These are phyloP conservation scores for Cladophialophora immunda DNA, from an alignment of 2,329 filamentous ascomycete species.

Conservation along the genomic window DNA sequence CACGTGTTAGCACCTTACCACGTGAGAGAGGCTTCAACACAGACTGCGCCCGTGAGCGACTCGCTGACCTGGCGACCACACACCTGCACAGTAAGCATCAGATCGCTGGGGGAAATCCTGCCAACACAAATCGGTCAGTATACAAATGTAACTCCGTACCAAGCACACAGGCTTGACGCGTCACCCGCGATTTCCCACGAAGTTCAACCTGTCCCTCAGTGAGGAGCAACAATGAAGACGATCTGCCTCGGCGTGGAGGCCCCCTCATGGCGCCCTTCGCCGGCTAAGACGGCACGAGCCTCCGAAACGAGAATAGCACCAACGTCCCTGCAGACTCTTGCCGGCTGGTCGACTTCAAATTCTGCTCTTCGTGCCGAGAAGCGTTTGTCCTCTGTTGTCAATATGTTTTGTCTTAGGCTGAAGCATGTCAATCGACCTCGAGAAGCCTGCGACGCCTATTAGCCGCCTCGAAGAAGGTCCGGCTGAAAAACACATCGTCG, in stretches of 20 bases:
- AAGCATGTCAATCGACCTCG: conserved; percentile 20
- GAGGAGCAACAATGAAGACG: background rate
- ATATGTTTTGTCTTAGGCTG: conserved; percentile 10
- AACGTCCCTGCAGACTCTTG: background rate
- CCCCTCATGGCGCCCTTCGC: background rate
- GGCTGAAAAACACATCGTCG: conserved; percentile 11
- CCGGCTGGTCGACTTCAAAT: conserved; percentile 6
- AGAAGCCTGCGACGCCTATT: conserved; percentile 10
- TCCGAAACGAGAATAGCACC: conserved; percentile 20
- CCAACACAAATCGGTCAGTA: too few relatives aligned
- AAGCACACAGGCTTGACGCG: too few relatives aligned
- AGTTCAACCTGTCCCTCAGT: conserved; percentile 1
- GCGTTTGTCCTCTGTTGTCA: conserved; percentile 1
- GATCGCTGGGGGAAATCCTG: too few relatives aligned
- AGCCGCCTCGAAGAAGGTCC: conserved; percentile 6
- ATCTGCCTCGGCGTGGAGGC: conserved; percentile 16
- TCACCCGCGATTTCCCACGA: too few relatives aligned
- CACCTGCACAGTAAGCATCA: too few relatives aligned
- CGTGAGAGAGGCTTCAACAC: too few relatives aligned
- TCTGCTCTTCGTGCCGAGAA: conserved; percentile 6
- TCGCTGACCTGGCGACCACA: too few relatives aligned
- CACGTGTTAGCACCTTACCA: too few relatives aligned
- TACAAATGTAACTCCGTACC: too few relatives aligned
- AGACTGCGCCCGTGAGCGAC: too few relatives aligned
- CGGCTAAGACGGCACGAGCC: conserved; percentile 17